Evolutionary conservation across 805 yeast genomes (phyloP).

Genomic region (Candida anglica): DNA sequence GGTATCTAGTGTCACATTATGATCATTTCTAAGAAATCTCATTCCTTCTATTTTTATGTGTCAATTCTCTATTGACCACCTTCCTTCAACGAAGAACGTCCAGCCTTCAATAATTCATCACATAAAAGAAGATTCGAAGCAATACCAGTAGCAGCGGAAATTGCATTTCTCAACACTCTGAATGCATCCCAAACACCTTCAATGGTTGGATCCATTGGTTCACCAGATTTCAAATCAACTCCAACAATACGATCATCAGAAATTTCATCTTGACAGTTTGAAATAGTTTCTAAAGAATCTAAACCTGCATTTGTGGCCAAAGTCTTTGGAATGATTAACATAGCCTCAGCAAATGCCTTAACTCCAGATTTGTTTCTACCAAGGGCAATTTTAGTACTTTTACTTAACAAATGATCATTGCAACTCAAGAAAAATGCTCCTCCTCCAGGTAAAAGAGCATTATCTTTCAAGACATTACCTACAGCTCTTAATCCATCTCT

Average conservation of each 20-base stretch:
- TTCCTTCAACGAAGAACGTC: conserved; percentile 84
- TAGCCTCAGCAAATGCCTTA: conserved; percentile 89
- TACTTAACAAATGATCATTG: conserved; percentile 56
- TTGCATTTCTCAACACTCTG: conserved; percentile 89
- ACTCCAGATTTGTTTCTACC: conserved; percentile 90
- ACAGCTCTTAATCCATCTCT: conserved; percentile 97
- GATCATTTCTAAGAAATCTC: background rate
- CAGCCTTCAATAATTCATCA: conserved; percentile 96
- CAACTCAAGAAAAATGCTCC: conserved; percentile 93
- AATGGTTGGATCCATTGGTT: conserved; percentile 89
- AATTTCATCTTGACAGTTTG: conserved; percentile 85
- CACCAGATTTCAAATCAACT: conserved; percentile 85
- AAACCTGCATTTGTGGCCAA: conserved; percentile 88
- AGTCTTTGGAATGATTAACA: conserved; percentile 89
- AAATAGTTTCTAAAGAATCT: conserved; percentile 85
- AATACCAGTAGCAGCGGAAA: conserved; percentile 89
- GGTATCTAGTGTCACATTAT: background rate
- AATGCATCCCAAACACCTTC: conserved; percentile 97
- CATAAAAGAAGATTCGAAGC: conserved; percentile 89
- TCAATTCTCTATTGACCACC: conserved; percentile 32
- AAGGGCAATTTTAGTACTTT: conserved; percentile 52
- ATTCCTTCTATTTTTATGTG: background rate
- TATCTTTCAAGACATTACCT: conserved; percentile 83
- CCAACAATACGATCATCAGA: conserved; percentile 83
- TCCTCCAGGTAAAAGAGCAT: conserved; percentile 89